Base-by-base conservation (phyloP, 2,329 filamentous ascomycete genomes). In the Diplodia corticola region DNA sequence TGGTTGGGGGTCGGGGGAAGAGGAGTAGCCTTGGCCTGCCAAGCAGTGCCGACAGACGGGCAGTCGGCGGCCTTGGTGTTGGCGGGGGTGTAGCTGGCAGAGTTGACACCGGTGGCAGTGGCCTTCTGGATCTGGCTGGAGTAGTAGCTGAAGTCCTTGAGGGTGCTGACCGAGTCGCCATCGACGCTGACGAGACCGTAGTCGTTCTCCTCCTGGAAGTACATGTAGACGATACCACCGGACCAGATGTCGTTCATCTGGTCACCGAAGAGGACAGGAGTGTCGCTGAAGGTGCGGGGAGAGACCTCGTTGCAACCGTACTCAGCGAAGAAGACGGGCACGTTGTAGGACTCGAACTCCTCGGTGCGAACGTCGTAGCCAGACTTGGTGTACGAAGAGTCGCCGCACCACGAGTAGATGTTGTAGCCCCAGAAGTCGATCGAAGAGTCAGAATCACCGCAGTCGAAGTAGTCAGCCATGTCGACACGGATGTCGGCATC, bases 351-450 rank as follows among this genome's bases (percentile, higher is more conserved):
- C 67, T 84, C 79, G 83, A 97, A 99, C 81, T 97, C 94, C 70
- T 91, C 80, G 72, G 93, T 93, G 78, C 94, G 91, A 66, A 88
- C 85, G 70, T 89, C 84, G 81, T 93, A 99, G 64, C 92, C 92
- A 3, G 95, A 97, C 67, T 84, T 76, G 40, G 83, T 75, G 82
- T 90, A 95, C 73, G 83, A 87, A 75, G 91, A 96, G 72, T 93
- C 79, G 72, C 94, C 95, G 78, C 95, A 99, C 95, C 95, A 99
- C 63, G 93, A 96, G 86, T 99, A 99, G 82, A 98, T 97, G 85
- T 99, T 99, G 89, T 98, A 98, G 67, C 95, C 95, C 91, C 93
- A 99, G 85, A 96, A 98, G 81, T 99, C 95, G 71, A 98, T 97
- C 68, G 90, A 79, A 75, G 81, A 80, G 9, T 83, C 81, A 37